Evolutionary conservation across 1,139 yeast genomes (phyloP).

Genomic region (Groenewaldozyma auringiensis): DNA sequence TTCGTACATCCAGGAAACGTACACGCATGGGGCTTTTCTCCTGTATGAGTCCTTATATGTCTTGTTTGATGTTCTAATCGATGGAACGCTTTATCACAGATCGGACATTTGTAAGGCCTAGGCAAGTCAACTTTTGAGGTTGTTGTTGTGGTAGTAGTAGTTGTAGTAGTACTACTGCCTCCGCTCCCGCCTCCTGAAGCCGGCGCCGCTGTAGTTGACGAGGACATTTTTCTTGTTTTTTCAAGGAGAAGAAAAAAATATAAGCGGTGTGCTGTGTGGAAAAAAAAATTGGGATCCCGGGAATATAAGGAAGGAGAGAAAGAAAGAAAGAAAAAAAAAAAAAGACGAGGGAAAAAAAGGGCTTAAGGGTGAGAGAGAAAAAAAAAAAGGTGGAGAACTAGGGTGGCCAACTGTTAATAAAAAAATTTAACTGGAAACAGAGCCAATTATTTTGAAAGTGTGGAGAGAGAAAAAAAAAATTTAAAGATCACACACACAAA

Average conservation of each 20-base stretch:
- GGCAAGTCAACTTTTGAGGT: slow-evolving; percentile 32
- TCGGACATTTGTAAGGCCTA: slow-evolving; percentile 84
- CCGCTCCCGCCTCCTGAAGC: neutral
- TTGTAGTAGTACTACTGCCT: neutral
- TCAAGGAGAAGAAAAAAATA: neutral
- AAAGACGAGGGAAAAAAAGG: too few relatives aligned
- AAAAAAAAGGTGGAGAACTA: slow-evolving; percentile 4
- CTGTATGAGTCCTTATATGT: slow-evolving; percentile 91
- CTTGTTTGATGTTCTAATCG: slow-evolving; percentile 90
- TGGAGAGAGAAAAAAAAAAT: too few relatives aligned
- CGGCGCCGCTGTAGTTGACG: neutral
- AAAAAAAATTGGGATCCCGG: too few relatives aligned
- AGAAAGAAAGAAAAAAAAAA: too few relatives aligned
- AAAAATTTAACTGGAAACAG: too few relatives aligned
- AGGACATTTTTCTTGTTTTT: neutral
- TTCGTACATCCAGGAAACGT: slow-evolving; percentile 81
- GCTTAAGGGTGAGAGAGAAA: neutral
- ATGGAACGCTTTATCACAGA: slow-evolving; percentile 88
- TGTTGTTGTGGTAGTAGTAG: slow-evolving; percentile 5
- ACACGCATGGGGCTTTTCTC: slow-evolving; percentile 90
- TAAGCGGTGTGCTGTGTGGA: too few relatives aligned
- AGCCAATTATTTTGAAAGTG: too few relatives aligned
- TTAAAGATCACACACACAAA: too few relatives aligned
- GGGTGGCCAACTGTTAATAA: neutral
- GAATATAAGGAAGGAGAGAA: too few relatives aligned